These are phyloP conservation scores for Gautieria morchelliformis DNA, from an alignment of 768 basidiomycete genomes.

Conservation along the genomic window DNA sequence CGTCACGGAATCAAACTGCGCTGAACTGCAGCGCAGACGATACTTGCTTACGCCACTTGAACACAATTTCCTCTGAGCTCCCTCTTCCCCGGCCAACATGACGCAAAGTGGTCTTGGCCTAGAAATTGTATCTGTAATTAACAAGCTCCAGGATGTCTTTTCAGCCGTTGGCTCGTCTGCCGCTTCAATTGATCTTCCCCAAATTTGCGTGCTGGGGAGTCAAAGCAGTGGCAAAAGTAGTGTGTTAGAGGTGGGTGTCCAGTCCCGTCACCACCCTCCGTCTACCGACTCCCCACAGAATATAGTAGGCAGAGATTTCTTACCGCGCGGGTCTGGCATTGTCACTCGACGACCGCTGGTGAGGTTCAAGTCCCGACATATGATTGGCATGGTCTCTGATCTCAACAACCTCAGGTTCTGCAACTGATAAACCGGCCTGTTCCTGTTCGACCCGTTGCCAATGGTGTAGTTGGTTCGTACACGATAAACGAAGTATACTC, in stretches of 20 bases:
- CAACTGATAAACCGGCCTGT: constrained; percentile 84
- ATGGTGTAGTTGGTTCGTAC: constrained; percentile 35
- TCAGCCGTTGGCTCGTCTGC: constrained; percentile 71
- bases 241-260: constrained; percentile 70
- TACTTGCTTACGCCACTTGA: not conserved
- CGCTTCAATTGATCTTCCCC: constrained; percentile 78
- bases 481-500: not conserved
- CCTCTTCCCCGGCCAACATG: constrained; percentile 19
- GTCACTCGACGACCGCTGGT: constrained; percentile 96
- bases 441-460: constrained; percentile 34
- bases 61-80: not conserved
- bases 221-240: constrained; percentile 93
- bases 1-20: not conserved
- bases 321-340: constrained; percentile 98
- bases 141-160: constrained; percentile 90
- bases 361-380: constrained; percentile 18
- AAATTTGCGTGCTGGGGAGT: constrained; percentile 86
- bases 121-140: constrained; percentile 73
- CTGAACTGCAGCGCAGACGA: not conserved
- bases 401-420: constrained; percentile 47
- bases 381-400: not conserved
- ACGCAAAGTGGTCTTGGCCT: constrained; percentile 50
- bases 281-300: constrained; percentile 45
- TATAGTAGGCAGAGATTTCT: constrained; percentile 95
- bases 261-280: not conserved